These are phyloP conservation scores for Lactuca sativa DNA, from an alignment of 129 eudicot genomes.

Conservation along the genomic window DNA sequence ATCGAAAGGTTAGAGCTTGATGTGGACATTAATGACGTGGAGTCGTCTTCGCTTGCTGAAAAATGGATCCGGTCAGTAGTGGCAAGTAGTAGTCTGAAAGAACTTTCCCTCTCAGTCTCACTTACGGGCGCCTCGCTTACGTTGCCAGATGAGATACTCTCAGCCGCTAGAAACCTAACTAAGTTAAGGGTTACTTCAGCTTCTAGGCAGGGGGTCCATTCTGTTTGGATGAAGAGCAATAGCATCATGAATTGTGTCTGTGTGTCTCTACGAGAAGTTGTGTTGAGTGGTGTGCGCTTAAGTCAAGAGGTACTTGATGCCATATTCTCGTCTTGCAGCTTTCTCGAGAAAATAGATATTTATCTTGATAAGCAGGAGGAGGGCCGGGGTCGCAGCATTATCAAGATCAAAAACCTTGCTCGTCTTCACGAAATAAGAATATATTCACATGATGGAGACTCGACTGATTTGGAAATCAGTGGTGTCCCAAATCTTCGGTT, in stretches of 20 bases:
- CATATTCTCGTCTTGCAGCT: not conserved
- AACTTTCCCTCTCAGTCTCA: not conserved
- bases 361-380: not conserved
- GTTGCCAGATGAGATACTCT: constrained; percentile 9
- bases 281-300: not conserved
- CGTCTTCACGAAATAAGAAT: not conserved
- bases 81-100: not conserved
- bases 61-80: not conserved
- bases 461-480: not conserved
- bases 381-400: not conserved
- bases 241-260: not conserved
- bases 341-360: not conserved
- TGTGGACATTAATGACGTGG: not conserved
- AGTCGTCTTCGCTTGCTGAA: not conserved
- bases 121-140: not conserved
- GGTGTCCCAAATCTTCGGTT: constrained; percentile 3
- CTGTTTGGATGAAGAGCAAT: not conserved
- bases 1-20: not conserved
- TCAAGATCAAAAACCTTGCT: not conserved
- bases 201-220: not conserved
- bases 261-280: constrained; percentile 1
- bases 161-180: not conserved
- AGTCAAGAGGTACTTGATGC: not conserved
- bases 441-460: not conserved
- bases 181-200: not conserved